These are phyloP conservation scores for Hemileccinum rubropunctum DNA, from an alignment of 768 basidiomycete genomes.

Conservation along the genomic window DNA sequence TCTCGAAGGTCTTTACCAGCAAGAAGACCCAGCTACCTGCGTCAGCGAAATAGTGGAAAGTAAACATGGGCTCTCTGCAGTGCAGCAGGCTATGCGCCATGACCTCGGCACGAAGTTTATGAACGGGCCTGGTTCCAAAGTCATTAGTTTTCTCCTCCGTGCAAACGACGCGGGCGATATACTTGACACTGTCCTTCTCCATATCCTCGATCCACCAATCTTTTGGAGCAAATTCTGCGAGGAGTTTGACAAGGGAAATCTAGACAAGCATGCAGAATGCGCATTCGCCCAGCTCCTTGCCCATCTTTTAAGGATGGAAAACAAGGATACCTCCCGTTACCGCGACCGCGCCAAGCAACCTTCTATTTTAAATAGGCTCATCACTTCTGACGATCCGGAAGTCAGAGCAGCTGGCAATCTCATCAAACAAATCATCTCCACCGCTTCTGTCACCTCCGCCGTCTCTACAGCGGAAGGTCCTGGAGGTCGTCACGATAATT, in stretches of 20 bases:
- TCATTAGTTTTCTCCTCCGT: slow-evolving; percentile 40
- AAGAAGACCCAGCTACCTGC: slow-evolving; percentile 38
- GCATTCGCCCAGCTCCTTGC: slow-evolving; percentile 50
- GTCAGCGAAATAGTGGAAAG: slow-evolving; percentile 37
- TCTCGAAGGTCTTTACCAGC: slow-evolving; percentile 44
- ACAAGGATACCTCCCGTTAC: slow-evolving; percentile 34
- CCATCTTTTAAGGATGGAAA: slow-evolving; percentile 43
- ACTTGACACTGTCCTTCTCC: slow-evolving; percentile 32
- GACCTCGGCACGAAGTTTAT: slow-evolving; percentile 39
- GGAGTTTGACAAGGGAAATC: slow-evolving; percentile 34
- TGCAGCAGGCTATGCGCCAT: slow-evolving; percentile 42
- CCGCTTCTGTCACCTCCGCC: slow-evolving; percentile 19
- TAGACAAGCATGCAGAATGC: slow-evolving; percentile 35
- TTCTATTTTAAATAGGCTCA: slow-evolving; percentile 26
- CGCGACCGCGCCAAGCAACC: slow-evolving; percentile 36
- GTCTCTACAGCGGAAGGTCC: slow-evolving; percentile 33
- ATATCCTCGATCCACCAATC: slow-evolving; percentile 48
- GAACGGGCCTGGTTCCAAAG: slow-evolving; percentile 37
- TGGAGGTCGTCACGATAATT: slow-evolving; percentile 71
- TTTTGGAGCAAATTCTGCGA: slow-evolving; percentile 44
- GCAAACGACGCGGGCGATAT: slow-evolving; percentile 37
- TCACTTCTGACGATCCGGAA: slow-evolving; percentile 21
- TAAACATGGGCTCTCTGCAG: slow-evolving; percentile 32
- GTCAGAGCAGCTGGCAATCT: slow-evolving; percentile 33
- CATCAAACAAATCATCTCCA: slow-evolving; percentile 39